Evolutionary conservation across 1,284 basidiomycete genomes (phyloP), one percentile per base, ranked within the genome.

Genomic region (Ceratobasidium sp.): DNA sequence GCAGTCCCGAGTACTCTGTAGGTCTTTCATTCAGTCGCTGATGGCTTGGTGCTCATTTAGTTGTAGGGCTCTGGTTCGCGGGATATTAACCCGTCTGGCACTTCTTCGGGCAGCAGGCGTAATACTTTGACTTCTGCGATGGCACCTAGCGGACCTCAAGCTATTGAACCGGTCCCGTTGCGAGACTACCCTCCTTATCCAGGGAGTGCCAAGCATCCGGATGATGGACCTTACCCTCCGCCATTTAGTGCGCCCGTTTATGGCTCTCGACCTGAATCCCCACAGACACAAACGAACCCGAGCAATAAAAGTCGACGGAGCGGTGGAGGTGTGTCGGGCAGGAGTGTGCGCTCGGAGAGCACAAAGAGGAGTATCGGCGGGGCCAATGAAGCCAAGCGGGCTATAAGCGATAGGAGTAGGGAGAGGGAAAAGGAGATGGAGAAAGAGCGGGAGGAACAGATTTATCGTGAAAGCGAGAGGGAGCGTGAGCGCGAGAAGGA

Each of bases 371-470:
- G 49, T 21, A 38, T 66, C 9, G 63, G 63, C 23, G 63, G 49
- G 13, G 47, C 63, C n/a, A 26, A 32, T 30, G 49, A 66, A 8
- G 38, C 44, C 23, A 54, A 66, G 63, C 63, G 49, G 8, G 11
- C 46, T 23, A 46, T 23, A n/a, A 50, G 21, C 43, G 66, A 69
- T 9, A n/a, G 66, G 28, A 57, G 66, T 50, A 14, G 63, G 38
- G 66, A 69, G 38, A n/a, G 52, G 16, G 54, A 69, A 54, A 23
- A 30, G 50, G 66, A 69, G 38, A 59, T 43, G 44, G 63, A 66
- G 28, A 50, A 49, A 32, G 46, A 46, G 46, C 62, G 63, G 30
- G 47, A 54, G 30, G 44, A 41, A n/a, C 28, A 35, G 1, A 41
- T 26, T 18, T 41, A 38, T 28, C 64, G 64, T 30, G 64, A 69